These are phyloP conservation scores for Eragrostis curvula DNA, from an alignment of 176 grass and related monocot species.

Conservation along the genomic window DNA sequence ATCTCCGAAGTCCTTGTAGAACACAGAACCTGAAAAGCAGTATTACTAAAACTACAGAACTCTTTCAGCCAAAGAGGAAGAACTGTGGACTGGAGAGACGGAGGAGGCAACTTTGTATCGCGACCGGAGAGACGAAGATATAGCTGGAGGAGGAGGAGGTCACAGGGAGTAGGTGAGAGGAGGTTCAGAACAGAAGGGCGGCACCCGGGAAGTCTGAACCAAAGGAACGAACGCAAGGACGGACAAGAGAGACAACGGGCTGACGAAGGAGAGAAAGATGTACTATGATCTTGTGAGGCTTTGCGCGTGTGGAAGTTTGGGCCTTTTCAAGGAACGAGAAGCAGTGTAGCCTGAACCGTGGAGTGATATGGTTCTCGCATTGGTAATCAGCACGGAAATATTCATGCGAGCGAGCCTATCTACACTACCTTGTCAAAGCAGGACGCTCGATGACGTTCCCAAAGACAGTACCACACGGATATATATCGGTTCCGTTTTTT, in stretches of 20 bases:
- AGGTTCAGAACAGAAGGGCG: neutral
- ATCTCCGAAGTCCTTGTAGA: neutral
- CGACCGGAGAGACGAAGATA: slow-evolving; percentile 8
- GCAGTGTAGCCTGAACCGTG: neutral
- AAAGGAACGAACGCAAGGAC: neutral
- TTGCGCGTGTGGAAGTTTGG: neutral
- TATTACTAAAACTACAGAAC: neutral
- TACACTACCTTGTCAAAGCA: neutral
- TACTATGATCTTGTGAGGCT: neutral
- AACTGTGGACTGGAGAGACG: neutral
- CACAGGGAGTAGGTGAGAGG: slow-evolving; percentile 4
- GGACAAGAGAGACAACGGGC: neutral
- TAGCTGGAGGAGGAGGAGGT: neutral
- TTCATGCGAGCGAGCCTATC: neutral
- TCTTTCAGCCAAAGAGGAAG: no score
- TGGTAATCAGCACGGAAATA: neutral
- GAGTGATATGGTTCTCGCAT: neutral
- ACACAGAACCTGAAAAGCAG: neutral
- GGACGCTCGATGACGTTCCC: neutral
- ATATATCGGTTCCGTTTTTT: neutral
- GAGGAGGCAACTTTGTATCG: neutral
- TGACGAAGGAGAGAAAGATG: neutral
- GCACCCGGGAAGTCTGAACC: neutral
- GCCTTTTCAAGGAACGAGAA: neutral
- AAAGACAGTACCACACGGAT: neutral